Base-by-base conservation (phyloP, 2,329 filamentous ascomycete genomes). In the Elsinoe necatrix region DNA sequence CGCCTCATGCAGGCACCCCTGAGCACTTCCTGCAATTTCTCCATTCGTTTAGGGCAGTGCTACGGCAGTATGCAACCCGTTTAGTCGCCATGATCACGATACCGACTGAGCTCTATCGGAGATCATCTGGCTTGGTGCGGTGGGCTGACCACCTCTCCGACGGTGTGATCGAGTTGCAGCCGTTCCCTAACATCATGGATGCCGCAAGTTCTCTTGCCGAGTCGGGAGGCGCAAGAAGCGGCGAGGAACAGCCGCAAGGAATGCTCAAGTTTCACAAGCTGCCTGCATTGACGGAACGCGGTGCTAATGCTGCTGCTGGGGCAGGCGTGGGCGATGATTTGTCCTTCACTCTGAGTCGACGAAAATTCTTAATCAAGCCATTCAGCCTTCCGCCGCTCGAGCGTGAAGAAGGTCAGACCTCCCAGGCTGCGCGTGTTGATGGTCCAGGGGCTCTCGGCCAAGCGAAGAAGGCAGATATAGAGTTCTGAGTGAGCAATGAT, bases 381-480 rank as follows among this genome's bases (percentile, higher is more conserved):
- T 96, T 90, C 71, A 93, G 87, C 68, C 75, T 98, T 42, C 93
- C 93, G 23, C 93, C 93, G 0, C 76, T 92, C 39, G 87, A 90
- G 56, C 54, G 42, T 34, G 89, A 86, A 1, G 89, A 90, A 62
- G 80, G 73, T 42, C 81, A 82, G 64, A 81, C 78, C 12, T 81
- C 83, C 66, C 75, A 78, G 58, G 74, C 72, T 11, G 71, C 59
- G 2, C 64, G 64, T 39, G 48, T 71, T 57, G 69, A 65, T 41
- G 60, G 65, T 67, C 60, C 66, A 9, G 55, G 47, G 12, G 55
- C 41, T 11, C 25, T 57, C 12, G 56, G 67, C 51, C 71, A 70
- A 60, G 79, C 79, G 61, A 76, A 78, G 2, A 79, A 77, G 54
- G 89, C 88, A 57, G 83, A 86, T 62, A 79, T 95, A 51, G 87